Conservation (phyloP, 2,329 filamentous ascomycete genomes). For the Monosporascus sp. region DNA sequence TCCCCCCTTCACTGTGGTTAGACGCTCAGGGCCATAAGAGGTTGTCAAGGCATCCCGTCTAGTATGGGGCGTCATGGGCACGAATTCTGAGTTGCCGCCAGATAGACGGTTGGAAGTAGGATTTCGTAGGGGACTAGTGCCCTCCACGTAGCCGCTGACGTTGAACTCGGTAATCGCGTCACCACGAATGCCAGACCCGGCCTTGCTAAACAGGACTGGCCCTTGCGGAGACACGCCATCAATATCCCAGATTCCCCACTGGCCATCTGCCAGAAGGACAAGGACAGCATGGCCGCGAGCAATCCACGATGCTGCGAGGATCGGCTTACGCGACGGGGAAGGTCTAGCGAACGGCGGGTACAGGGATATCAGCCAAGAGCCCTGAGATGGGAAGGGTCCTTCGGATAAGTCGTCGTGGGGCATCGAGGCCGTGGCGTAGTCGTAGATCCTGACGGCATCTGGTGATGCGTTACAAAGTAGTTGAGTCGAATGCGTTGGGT, state of each 20-base stretch:
- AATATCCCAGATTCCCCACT: conserved; percentile 65
- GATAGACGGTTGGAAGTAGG: conserved; percentile 31
- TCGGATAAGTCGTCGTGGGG: conserved; percentile 45
- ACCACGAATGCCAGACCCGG: conserved; percentile 48
- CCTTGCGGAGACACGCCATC: conserved; percentile 49
- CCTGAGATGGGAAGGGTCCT: conserved; percentile 50
- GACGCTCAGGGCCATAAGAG: conserved; percentile 43
- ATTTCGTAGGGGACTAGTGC: conserved; percentile 50
- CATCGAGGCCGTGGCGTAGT: conserved; percentile 50
- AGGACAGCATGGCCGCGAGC: conserved; percentile 55
- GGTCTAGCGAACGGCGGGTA: conserved; percentile 51
- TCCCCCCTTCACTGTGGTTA: conserved; percentile 47
- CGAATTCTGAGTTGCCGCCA: conserved; percentile 43
- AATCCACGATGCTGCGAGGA: conserved; percentile 60
- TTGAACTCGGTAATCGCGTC: conserved; percentile 55
- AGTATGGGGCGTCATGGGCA: conserved; percentile 60
- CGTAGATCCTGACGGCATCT: conserved; percentile 56
- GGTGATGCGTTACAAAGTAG: conserved; percentile 51
- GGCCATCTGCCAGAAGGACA: conserved; percentile 55
- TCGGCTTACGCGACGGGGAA: conserved; percentile 48
- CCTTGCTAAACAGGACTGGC: conserved; percentile 42
- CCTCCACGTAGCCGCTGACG: conserved; percentile 55
- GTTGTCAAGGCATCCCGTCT: conserved; percentile 47
- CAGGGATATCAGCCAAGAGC: conserved; percentile 60
- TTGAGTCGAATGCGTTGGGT: conserved; percentile 53